These are phyloP conservation scores for Sisymbrium altissimum DNA, from an alignment of 345 rosid species.

Conservation along the genomic window DNA sequence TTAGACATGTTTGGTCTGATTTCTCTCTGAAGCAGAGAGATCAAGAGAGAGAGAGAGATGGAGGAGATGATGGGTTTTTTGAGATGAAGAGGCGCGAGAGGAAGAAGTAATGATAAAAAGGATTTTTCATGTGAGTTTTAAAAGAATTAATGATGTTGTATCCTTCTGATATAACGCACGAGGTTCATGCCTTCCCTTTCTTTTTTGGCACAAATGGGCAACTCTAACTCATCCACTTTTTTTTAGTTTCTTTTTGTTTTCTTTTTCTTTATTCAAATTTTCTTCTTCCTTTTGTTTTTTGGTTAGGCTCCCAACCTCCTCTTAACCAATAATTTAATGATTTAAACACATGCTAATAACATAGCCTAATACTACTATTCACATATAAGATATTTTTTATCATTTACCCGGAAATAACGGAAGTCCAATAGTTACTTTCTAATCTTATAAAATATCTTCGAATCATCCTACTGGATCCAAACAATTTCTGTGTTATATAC, in stretches of 20 bases:
- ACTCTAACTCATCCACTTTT: constrained; percentile 11
- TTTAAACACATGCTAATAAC: constrained; percentile 15
- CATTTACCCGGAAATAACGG: constrained; percentile 13
- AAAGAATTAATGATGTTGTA: background rate
- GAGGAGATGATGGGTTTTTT: background rate
- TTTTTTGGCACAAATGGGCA: background rate
- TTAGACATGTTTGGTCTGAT: constrained; percentile 42
- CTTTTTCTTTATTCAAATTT: background rate
- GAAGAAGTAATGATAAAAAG: background rate
- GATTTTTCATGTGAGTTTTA: constrained; percentile 17
- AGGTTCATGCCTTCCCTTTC: constrained; percentile 24
- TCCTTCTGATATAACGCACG: constrained; percentile 4
- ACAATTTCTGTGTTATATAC: background rate
- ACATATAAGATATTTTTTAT: background rate
- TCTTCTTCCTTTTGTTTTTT: background rate
- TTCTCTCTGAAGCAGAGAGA: background rate
- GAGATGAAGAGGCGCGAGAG: constrained; percentile 8
- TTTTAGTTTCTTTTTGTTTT: no score
- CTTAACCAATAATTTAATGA: background rate
- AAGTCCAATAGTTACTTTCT: background rate
- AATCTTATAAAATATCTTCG: background rate
- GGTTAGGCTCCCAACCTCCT: constrained; percentile 6
- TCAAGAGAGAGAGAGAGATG: background rate
- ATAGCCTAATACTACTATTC: background rate
- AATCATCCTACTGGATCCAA: background rate